Evolutionary conservation across 805 yeast genomes (phyloP).

Genomic region (Candida ficus): DNA sequence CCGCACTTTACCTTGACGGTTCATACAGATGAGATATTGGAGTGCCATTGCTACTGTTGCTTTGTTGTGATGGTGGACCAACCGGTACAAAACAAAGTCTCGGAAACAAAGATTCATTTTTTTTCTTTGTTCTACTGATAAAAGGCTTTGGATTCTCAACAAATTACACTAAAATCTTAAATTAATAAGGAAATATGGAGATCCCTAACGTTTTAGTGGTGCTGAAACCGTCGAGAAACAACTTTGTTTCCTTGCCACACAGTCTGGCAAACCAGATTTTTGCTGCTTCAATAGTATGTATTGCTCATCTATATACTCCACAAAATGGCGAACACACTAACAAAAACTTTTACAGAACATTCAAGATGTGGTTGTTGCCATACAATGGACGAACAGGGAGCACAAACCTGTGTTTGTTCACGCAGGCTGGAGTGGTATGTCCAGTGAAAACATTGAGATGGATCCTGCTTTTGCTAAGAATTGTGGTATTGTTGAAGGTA

Average conservation of each 20-base stretch:
- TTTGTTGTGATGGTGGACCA: background rate
- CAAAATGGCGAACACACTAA: background rate
- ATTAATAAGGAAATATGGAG: conserved; percentile 11
- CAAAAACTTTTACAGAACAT: conserved; percentile 26
- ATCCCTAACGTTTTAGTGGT: conserved; percentile 23
- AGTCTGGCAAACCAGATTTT: conserved; percentile 39
- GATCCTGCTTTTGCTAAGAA: conserved; percentile 63
- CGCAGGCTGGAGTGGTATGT: conserved; percentile 68
- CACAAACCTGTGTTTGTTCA: conserved; percentile 28
- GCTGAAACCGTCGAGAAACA: conserved; percentile 36
- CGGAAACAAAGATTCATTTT: background rate
- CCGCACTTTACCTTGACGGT: conserved; percentile 91
- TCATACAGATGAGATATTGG: conserved; percentile 76
- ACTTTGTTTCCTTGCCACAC: conserved; percentile 52
- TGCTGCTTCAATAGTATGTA: conserved; percentile 44
- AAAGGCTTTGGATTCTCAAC: too few relatives aligned
- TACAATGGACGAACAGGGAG: conserved; percentile 27
- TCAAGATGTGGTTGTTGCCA: conserved; percentile 54
- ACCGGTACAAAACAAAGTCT: background rate
- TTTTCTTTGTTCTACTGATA: background rate
- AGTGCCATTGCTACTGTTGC: conserved; percentile 51
- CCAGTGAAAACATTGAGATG: conserved; percentile 44
- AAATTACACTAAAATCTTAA: too few relatives aligned
- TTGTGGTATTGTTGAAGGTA: conserved; percentile 40
- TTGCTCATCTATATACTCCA: background rate